These are phyloP conservation scores for Dendrobium catenatum DNA, from an alignment of 106 monocot species.

Conservation along the genomic window DNA sequence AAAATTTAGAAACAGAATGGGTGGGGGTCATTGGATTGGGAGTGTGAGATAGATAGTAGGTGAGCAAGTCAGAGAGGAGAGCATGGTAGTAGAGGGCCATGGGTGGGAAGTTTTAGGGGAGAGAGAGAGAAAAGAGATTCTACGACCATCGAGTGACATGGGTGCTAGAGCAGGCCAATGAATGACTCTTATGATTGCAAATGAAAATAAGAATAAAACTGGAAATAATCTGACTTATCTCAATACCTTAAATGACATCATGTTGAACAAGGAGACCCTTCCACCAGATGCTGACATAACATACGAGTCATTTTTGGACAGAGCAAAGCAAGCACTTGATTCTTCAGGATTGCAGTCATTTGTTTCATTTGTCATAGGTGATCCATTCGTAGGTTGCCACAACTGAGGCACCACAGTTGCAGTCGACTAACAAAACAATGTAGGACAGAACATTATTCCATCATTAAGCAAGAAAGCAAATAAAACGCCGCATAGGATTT, in stretches of 20 bases:
- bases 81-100: no score
- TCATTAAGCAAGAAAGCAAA: conserved; percentile 1
- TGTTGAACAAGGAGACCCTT: conserved; percentile 66
- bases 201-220: neutral
- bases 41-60: neutral
- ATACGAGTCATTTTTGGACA: conserved; percentile 95
- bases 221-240: neutral
- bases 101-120: no score
- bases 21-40: neutral
- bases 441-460: neutral
- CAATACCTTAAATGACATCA: conserved; percentile 26
- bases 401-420: conserved; percentile 65
- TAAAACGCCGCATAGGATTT: neutral
- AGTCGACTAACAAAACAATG: conserved; percentile 51
- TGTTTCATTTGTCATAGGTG: conserved; percentile 82
- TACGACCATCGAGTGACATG: no score
- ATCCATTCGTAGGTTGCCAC: conserved; percentile 84
- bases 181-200: neutral
- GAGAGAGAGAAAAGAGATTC: no score
- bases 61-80: no score
- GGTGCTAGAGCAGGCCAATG: no score
- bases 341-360: conserved; percentile 74
- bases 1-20: neutral
- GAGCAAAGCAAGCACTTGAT: conserved; percentile 75
- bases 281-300: conserved; percentile 98